Percentiles rank a stretch among this genome's conserved stretches.
Evolutionary conservation across 2,329 filamentous ascomycete species (phyloP).

Genomic region (Cladosporium austrohemisphaericum): DNA sequence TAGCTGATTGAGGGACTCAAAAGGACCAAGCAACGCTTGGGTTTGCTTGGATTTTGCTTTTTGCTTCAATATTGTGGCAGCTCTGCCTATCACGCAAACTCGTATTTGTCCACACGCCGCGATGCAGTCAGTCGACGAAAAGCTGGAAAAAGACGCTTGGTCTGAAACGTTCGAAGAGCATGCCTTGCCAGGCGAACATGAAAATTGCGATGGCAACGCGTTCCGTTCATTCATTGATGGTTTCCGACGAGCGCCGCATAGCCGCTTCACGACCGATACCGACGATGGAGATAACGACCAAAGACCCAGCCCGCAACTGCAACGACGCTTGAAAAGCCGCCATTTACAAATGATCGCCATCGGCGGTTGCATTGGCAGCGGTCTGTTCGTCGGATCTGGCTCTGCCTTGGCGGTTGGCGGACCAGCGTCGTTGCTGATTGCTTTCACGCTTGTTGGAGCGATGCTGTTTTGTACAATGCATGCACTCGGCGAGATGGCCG

Average conservation of each 20-base stretch:
- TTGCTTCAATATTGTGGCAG: not conserved
- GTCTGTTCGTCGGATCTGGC: slow-evolving; percentile 47
- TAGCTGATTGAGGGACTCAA: not conserved
- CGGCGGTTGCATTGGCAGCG: slow-evolving; percentile 72
- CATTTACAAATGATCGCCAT: slow-evolving; percentile 98
- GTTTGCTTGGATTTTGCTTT: not conserved
- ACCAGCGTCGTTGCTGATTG: slow-evolving; percentile 72
- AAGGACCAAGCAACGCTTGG: not conserved
- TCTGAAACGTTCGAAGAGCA: not conserved
- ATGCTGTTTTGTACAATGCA: slow-evolving; percentile 94
- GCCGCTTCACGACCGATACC: no score
- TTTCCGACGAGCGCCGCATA: not conserved
- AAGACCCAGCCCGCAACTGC: no score
- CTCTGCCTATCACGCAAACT: not conserved
- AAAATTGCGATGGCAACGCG: not conserved
- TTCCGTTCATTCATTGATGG: not conserved
- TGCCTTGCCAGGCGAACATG: not conserved
- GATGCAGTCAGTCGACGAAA: not conserved
- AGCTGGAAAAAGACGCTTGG: not conserved
- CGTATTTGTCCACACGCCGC: not conserved
- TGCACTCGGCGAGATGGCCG: slow-evolving; percentile 85
- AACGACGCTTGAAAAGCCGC: slow-evolving; percentile 67
- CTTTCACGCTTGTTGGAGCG: slow-evolving; percentile 58
- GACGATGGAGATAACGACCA: no score
- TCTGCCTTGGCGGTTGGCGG: slow-evolving; percentile 61